Conservation (phyloP, 768 basidiomycete genomes). For the Leccinum ochraceum region DNA sequence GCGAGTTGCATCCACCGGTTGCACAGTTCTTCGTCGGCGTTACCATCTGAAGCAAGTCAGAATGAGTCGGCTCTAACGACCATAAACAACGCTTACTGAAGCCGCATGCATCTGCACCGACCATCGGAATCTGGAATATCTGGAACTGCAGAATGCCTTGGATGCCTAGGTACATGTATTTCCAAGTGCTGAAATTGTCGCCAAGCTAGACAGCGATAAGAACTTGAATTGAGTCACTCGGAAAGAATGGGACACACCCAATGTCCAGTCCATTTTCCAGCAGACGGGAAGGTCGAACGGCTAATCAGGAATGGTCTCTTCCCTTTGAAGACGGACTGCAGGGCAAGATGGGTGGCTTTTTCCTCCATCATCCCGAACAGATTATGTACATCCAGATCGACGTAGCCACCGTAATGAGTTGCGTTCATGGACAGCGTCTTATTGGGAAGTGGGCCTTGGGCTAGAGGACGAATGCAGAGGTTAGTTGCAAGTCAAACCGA, state of each 20-base stretch:
- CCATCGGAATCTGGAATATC: constrained; percentile 81
- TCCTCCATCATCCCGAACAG: constrained; percentile 74
- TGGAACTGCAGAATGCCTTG: constrained; percentile 83
- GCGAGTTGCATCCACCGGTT: constrained; percentile 87
- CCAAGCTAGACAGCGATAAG: constrained; percentile 49
- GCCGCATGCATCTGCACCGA: constrained; percentile 68
- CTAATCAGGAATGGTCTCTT: constrained; percentile 72
- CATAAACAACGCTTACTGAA: constrained; percentile 24
- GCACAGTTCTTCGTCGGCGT: constrained; percentile 80
- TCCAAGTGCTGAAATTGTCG: constrained; percentile 77
- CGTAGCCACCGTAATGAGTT: constrained; percentile 61
- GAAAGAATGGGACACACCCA: constrained; percentile 45
- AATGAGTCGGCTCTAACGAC: background rate
- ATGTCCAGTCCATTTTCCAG: constrained; percentile 72
- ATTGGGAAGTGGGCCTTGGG: constrained; percentile 49
- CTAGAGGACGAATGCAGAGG: constrained; percentile 31
- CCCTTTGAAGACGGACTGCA: constrained; percentile 53
- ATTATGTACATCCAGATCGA: constrained; percentile 70
- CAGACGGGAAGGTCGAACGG: constrained; percentile 67
- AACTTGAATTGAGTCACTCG: background rate
- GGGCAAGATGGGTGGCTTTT: constrained; percentile 59
- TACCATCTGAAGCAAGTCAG: constrained; percentile 37
- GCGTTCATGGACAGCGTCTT: constrained; percentile 71
- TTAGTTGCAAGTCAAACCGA: background rate
- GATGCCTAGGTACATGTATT: constrained; percentile 68